Evolutionary conservation across 345 rosid species (phyloP), one percentile per base, ranked within the genome.

Genomic region (Corchorus olitorius): DNA sequence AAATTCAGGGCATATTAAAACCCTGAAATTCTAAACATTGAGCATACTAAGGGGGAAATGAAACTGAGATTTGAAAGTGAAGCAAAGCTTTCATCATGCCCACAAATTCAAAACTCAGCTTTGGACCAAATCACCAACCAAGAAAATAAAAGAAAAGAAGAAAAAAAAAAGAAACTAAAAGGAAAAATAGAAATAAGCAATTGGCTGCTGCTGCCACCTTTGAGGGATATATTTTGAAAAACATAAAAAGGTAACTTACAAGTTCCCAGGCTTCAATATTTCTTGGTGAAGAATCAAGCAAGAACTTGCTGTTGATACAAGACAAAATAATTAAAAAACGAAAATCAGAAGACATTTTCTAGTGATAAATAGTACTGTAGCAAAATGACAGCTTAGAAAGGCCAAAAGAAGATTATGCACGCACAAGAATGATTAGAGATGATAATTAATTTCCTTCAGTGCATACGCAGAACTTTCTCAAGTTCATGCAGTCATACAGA

Each of bases 191-290:
- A n/a, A n/a, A n/a, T n/a, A n/a, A 2, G 14, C 45, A 45, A 5
- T 66, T 20, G 7, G 67, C 70, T 52, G 76, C 78, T 78, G 59
- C 73, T 53, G 41, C 4, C 11, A 59, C 10, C 71, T 58, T 43
- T 43, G 27, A 27, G 27, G 27, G 27, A 27, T 27, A 27, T 27
- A 19, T 49, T 8, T 48, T 10, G 74, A 27, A 27, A 27, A 27
- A 27, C 27, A 27, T 58, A 76, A 17, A 70, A 59, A 55, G 75
- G 52, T 17, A 60, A 68, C 89, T 52, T 87, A 76, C 94, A 56
- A 95, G 93, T 81, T 95, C 97, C 97, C 97, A 92, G 43, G 89
- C 92, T 83, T 90, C 91, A 61, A 88, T 65, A 59, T 84, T 77
- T 81, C 86, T 87, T 52, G 72, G 74, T 66, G 92, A 68, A 74